These are phyloP conservation scores for Nicotiana rustica DNA, from an alignment of 305 asterid genomes.

Conservation along the genomic window DNA sequence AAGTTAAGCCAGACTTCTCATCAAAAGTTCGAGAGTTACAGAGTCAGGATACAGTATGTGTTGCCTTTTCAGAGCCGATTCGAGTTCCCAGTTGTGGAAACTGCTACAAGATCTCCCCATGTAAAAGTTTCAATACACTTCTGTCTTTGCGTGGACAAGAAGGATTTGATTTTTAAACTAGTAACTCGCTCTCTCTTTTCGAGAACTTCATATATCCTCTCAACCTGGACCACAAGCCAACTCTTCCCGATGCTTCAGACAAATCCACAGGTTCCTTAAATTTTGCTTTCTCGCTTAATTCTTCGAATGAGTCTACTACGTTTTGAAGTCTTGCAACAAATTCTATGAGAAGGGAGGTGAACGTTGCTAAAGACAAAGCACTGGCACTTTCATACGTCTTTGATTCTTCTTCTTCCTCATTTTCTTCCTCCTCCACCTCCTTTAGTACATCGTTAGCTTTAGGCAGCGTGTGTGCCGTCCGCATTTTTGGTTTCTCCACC, in stretches of 20 bases:
- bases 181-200: slow-evolving; percentile 29
- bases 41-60: neutral
- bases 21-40: neutral
- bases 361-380: slow-evolving; percentile 52
- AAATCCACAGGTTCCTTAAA: slow-evolving; percentile 44
- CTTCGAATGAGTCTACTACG: slow-evolving; percentile 50
- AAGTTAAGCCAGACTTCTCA: too few relatives aligned
- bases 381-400: slow-evolving; percentile 54
- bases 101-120: neutral
- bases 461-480: neutral
- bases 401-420: slow-evolving; percentile 39
- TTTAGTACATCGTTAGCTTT: slow-evolving; percentile 21
- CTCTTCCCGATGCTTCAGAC: slow-evolving; percentile 34
- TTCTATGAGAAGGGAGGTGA: slow-evolving; percentile 54
- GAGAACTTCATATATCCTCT: slow-evolving; percentile 26
- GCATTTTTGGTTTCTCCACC: slow-evolving; percentile 33
- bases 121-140: neutral
- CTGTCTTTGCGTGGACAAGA: slow-evolving; percentile 17
- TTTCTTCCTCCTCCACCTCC: slow-evolving; percentile 12
- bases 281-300: slow-evolving; percentile 51
- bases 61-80: neutral
- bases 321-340: slow-evolving; percentile 60
- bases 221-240: slow-evolving; percentile 46
- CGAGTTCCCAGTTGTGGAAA: slow-evolving; percentile 7
- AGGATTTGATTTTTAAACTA: slow-evolving; percentile 19